phyloP scores from a whole-genome alignment of 176 grass and related monocot species.

The Puya raimondii region DNA sequence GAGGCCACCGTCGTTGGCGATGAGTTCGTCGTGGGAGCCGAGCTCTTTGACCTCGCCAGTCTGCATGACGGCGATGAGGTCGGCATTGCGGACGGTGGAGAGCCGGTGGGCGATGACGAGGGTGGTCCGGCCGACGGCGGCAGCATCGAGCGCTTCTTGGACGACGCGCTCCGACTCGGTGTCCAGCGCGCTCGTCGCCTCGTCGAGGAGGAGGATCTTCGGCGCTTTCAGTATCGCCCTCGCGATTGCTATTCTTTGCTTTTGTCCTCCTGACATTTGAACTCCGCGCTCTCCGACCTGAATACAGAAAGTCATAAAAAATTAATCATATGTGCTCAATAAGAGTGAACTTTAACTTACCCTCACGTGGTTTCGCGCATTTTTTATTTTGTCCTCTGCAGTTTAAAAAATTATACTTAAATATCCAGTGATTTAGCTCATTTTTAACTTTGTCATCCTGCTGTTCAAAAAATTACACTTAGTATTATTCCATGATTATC shows the following conservation, averaged over 20 bases:
- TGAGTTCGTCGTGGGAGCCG: constrained; percentile 83
- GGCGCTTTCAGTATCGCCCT: constrained; percentile 89
- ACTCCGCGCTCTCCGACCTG: constrained; percentile 87
- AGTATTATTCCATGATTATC: too few species aligned
- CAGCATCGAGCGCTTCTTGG: constrained; percentile 81
- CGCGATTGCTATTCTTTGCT: constrained; percentile 95
- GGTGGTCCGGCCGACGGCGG: constrained; percentile 65
- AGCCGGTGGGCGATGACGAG: constrained; percentile 88
- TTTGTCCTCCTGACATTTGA: constrained; percentile 96
- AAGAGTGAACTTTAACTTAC: not conserved
- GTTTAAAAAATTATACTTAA: too few species aligned
- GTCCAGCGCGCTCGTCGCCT: constrained; percentile 90
- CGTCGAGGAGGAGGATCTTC: constrained; percentile 92
- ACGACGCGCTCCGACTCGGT: constrained; percentile 81
- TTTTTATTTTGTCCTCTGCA: too few species aligned
- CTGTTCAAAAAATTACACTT: too few species aligned
- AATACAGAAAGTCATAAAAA: not conserved
- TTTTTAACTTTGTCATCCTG: too few species aligned
- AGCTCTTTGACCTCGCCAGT: constrained; percentile 72
- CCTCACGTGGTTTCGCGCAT: too few species aligned
- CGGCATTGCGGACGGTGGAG: constrained; percentile 80
- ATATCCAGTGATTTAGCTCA: too few species aligned
- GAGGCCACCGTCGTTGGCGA: constrained; percentile 46
- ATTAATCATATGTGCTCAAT: not conserved
- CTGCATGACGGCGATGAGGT: constrained; percentile 82